Conservation (phyloP, 768 basidiomycete genomes). For the Calocera viscosa region DNA sequence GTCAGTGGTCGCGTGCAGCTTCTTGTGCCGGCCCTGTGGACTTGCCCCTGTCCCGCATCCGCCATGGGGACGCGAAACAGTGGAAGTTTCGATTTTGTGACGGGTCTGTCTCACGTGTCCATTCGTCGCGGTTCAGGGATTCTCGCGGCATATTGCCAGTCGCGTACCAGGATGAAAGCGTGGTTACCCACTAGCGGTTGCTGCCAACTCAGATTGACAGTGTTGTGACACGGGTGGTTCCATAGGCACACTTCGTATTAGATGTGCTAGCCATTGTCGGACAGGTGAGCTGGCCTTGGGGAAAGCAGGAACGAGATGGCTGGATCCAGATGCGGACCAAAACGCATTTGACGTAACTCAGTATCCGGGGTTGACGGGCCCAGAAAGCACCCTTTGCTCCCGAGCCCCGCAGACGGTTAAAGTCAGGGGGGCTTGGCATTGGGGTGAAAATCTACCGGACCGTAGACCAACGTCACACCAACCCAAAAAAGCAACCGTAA, state of each 20-base stretch:
- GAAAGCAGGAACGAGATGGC: background rate
- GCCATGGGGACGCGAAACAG: conserved; percentile 3
- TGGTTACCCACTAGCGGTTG: background rate
- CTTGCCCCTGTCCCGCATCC: background rate
- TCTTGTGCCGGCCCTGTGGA: background rate
- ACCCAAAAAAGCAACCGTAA: too few species aligned
- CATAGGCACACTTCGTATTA: background rate
- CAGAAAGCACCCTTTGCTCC: background rate
- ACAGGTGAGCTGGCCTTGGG: background rate
- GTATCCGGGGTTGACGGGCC: background rate
- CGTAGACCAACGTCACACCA: too few species aligned
- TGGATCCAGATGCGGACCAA: background rate
- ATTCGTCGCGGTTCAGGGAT: background rate
- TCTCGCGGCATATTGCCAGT: conserved; percentile 3
- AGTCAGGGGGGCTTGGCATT: background rate
- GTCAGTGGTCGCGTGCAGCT: background rate
- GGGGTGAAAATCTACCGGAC: background rate
- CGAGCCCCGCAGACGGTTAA: conserved; percentile 2
- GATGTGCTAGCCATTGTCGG: background rate
- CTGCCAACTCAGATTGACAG: background rate
- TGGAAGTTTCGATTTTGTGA: background rate
- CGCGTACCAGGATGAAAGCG: background rate
- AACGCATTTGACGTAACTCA: background rate
- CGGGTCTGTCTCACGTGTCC: conserved; percentile 3
- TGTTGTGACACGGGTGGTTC: background rate